Base-by-base conservation (phyloP, 768 basidiomycete species). In the Sutorius australiensis region DNA sequence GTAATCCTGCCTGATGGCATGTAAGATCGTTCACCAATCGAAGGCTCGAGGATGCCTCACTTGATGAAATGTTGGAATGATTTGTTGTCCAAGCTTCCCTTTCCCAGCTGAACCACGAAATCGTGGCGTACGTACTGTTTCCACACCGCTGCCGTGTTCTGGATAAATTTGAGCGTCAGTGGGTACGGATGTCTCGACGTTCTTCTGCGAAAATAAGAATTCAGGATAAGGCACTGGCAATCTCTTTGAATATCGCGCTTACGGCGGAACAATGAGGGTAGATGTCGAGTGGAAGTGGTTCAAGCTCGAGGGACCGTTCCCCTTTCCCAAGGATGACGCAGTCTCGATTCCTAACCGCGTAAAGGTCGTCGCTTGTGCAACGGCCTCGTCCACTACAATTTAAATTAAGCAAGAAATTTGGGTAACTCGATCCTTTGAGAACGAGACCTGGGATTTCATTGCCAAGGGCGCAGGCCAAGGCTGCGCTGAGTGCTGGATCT, bases 11-110 rank as follows among this genome's bases (percentile, higher is more conserved):
- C 48, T 53, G 10, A 33, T 13, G 32, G 1, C 5, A 5, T 6
- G 32, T 51, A 27, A 53, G 47, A 50, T 32, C 2, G 6, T 21
- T 14, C 27, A 17, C 19, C 47, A 8, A n/a, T n/a, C 8, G 11
- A 16, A 28, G n/a, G 24, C 24, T 33, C 19, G 6, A 21, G 33
- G 3, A n/a, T 6, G 9, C 17, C 46, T 52, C 38, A 52, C 51
- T 32, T 39, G 31, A 53, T 34, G 2, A 50, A 53, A 17, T 51
- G 47, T 41, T 50, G 32, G 16, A 53, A 53, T 10, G 48, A 53
- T 40, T 14, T 32, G 21, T 19, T 40, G 46, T 52, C 21, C 37
- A 52, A 21, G 7, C 30, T 52, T 14, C 46, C 51, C 16, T 49
- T 52, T 7, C 51, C 51, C 7, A 50, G 10, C 31, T 52, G 46